These are phyloP conservation scores for Coffea canephora DNA, from an alignment of 257 asterid genomes.

Conservation along the genomic window DNA sequence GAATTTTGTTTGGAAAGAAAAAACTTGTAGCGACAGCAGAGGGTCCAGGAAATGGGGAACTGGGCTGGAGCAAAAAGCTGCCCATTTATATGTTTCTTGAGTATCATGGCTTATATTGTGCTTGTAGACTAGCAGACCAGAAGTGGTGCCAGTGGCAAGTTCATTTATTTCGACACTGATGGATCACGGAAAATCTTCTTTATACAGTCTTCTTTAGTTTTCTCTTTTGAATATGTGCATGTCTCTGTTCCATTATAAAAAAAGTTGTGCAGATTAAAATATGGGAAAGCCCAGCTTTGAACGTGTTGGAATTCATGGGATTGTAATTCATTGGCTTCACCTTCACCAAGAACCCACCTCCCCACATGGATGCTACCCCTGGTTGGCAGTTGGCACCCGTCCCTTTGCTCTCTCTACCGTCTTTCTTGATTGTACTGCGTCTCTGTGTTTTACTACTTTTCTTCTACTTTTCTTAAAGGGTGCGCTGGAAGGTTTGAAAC, in stretches of 20 bases:
- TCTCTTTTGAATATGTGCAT: slow-evolving; percentile 18
- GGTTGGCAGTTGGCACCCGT: slow-evolving; percentile 4
- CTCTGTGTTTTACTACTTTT: no score
- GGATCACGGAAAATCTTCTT: slow-evolving; percentile 24
- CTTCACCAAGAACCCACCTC: slow-evolving; percentile 22
- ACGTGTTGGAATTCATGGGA: slow-evolving; percentile 21
- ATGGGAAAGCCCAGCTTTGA: slow-evolving; percentile 13
- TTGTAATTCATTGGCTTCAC: slow-evolving; percentile 14
- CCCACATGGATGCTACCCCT: slow-evolving; percentile 28
- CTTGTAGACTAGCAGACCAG: not conserved
- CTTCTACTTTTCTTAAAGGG: no score
- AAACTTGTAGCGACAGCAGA: slow-evolving; percentile 4
- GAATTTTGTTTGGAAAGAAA: no score
- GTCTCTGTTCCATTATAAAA: not conserved
- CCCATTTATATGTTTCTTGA: slow-evolving; percentile 12
- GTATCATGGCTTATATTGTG: not conserved
- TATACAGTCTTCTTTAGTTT: not conserved
- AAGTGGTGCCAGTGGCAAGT: not conserved
- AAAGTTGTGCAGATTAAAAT: slow-evolving; percentile 14
- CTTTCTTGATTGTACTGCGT: no score
- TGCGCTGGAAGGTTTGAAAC: no score
- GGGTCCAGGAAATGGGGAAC: slow-evolving; percentile 51
- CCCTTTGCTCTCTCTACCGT: not conserved
- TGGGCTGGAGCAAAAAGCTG: slow-evolving; percentile 8
- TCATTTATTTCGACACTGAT: slow-evolving; percentile 16